These are phyloP conservation scores for Phalaenopsis hybrid DNA, from an alignment of 116 monocot species.

Conservation along the genomic window DNA sequence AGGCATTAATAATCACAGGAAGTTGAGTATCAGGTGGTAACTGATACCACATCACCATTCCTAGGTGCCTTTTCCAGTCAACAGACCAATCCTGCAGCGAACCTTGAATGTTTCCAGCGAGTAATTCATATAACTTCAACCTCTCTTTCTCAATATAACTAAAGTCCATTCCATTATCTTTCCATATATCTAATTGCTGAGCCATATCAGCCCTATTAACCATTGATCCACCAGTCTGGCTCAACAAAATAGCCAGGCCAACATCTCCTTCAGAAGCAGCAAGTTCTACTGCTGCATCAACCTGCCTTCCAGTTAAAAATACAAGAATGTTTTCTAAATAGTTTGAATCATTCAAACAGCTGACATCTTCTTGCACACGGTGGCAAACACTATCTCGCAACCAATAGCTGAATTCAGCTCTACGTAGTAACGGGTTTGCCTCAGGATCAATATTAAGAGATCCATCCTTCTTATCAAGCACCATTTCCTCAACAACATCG, in stretches of 20 bases:
- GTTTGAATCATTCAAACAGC: slow-evolving; percentile 48
- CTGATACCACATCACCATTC: slow-evolving; percentile 88
- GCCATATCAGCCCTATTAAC: slow-evolving; percentile 76
- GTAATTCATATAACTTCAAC: slow-evolving; percentile 75
- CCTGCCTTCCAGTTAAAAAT: slow-evolving; percentile 71
- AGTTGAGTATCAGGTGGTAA: slow-evolving; percentile 75
- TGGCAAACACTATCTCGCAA: slow-evolving; percentile 88
- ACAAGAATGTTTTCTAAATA: slow-evolving; percentile 67
- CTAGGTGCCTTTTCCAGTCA: slow-evolving; percentile 94
- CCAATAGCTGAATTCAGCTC: slow-evolving; percentile 95
- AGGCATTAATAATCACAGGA: slow-evolving; percentile 54
- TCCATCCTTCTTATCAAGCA: slow-evolving; percentile 62
- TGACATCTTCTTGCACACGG: slow-evolving; percentile 77
- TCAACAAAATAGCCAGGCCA: slow-evolving; percentile 66
- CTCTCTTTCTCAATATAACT: slow-evolving; percentile 72
- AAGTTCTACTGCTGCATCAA: slow-evolving; percentile 80
- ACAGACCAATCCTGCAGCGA: slow-evolving; percentile 47
- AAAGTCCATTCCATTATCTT: slow-evolving; percentile 81
- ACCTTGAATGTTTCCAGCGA: slow-evolving; percentile 75
- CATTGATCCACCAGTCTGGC: slow-evolving; percentile 85
- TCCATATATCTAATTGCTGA: slow-evolving; percentile 76
- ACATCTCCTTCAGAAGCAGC: slow-evolving; percentile 88
- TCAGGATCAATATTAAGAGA: slow-evolving; percentile 58
- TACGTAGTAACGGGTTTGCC: slow-evolving; percentile 57
- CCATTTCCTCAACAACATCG: slow-evolving; percentile 42